phyloP scores from a whole-genome alignment of 225 moss, liverwort and hornwort genomes.

The Antitrichia curtipendula region DNA sequence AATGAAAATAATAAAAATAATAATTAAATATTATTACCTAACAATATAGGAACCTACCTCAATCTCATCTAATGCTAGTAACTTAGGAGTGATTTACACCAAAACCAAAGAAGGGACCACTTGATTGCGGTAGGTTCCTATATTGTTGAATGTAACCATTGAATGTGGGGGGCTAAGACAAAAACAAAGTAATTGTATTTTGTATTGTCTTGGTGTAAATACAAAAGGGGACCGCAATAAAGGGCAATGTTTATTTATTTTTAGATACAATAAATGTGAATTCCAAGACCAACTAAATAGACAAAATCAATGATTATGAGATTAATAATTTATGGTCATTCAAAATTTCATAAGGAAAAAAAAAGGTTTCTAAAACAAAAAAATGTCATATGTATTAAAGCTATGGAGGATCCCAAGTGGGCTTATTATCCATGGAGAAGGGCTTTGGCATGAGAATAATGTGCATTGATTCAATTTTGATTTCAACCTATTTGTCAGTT shows the following conservation, averaged over 20 bases:
- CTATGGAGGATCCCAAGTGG: neutral
- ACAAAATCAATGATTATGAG: neutral
- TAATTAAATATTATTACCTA: too few relatives aligned
- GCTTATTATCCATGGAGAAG: neutral
- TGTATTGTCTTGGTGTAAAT: neutral
- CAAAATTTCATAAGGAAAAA: neutral
- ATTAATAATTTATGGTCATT: neutral
- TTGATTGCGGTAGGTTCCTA: accelerated
- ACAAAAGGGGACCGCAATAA: neutral
- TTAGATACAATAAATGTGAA: neutral
- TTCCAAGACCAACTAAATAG: neutral
- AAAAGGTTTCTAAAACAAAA: neutral
- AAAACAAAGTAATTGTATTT: neutral
- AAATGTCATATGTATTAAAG: neutral
- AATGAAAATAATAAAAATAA: too few relatives aligned
- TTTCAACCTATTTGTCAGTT: neutral
- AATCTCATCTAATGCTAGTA: too few relatives aligned
- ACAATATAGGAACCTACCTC: too few relatives aligned
- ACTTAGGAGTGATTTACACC: too few relatives aligned
- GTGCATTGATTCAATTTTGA: neutral
- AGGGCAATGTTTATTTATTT: neutral
- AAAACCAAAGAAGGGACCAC: neutral
- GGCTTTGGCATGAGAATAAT: neutral
- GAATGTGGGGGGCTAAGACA: neutral
- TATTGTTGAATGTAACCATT: neutral